Base-by-base conservation (phyloP, 306 rosid genomes). In the Alnus glutinosa region DNA sequence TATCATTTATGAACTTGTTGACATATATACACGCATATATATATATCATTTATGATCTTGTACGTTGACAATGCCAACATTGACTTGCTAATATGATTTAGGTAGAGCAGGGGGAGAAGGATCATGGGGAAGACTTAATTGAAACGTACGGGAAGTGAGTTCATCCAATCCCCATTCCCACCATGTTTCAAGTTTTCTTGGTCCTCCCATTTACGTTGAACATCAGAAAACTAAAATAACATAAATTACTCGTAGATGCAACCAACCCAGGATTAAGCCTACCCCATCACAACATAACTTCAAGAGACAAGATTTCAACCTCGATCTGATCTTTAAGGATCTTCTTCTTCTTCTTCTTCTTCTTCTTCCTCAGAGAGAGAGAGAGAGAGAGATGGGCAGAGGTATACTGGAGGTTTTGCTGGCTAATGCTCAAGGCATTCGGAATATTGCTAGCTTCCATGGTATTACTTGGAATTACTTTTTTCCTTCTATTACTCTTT, bases 321-420 rank as follows among this genome's bases (percentile, higher is more conserved):
- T 19, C 63, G 7, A 18, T 19, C 11, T 23, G n/a, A 19, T 1
- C 15, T 14, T 12, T 59, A 9, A 1, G 11, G 12, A 30, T 28
- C 67, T 9, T 28, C 64, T 7, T 58, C 39, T 9, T 59, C 67
- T 28, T 8, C 39, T 10, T 59, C 4, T 6, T 2, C 30, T 23
- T 23, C 28, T 23, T 23, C 28, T 23, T 23, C 28, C 28, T 3
- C 34, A 58, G 9, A 19, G 34, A 59, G 64, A 19, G 34, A 57
- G 13, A 58, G 36, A 58, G 32, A 59, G 66, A 59, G 67, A 61
- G 16, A 61, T 61, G 67, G 16, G 39, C 32, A 61, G 67, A 3
- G 67, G 67, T 3, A 61, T 61, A 9, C 37, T 61, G 67, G 67
- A 61, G 67, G 67, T 61, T 12, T 11, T 61, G 67, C 39, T 61